Evolutionary conservation across 2,329 filamentous ascomycete genomes (phyloP), one percentile per base, ranked within the genome.

Genomic region (Calcarisporium arbuscula): DNA sequence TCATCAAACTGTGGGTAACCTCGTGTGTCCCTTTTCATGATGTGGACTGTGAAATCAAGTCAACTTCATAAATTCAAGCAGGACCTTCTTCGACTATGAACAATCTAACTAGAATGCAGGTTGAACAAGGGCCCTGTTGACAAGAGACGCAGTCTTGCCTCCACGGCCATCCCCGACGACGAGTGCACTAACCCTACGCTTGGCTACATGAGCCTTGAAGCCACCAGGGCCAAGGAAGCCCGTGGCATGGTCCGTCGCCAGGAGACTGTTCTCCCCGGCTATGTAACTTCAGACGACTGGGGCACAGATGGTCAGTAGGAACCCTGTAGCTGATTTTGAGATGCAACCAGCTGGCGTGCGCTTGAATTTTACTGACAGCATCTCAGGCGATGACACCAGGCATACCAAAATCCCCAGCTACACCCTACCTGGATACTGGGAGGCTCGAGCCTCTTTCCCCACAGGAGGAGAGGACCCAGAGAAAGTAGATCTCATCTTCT

Each of bases 251-350:
- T 67, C 6, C 59, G 68, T n/a, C 69, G 70, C n/a, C 70, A 73
- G 25, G 63, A 70, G 36, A 43, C 60, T 6, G 46, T 65, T 7
- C 60, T 60, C 0, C 61, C 70, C 0, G 74, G 72, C 4, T 75
- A 76, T 50, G 66, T 61, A 4, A 78, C 74, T 0, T 62, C 49
- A 3, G 74, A 78, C 41, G 74, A 76, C 47, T 77, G 74, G 44
- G 74, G 73, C 32, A 61, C 52, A 4, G 72, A 67, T 31, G 58
- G 52, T 51, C 18, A 17, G 44, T 33, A 14, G 17, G n/a, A n/a
- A n/a, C n/a, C n/a, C n/a, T n/a, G n/a, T n/a, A n/a, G 15, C 18
- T 19, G n/a, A 23, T 6, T 10, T 6, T 12, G 20, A 26, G n/a
- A 8, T 11, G n/a, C 14, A 3, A 2, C 5, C 4, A 28, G 14